A percentile compares a stretch with the other conserved stretches of the same genome.
Conservation (phyloP, 2,329 filamentous ascomycete species). For the Sarocladium brachiariae region DNA sequence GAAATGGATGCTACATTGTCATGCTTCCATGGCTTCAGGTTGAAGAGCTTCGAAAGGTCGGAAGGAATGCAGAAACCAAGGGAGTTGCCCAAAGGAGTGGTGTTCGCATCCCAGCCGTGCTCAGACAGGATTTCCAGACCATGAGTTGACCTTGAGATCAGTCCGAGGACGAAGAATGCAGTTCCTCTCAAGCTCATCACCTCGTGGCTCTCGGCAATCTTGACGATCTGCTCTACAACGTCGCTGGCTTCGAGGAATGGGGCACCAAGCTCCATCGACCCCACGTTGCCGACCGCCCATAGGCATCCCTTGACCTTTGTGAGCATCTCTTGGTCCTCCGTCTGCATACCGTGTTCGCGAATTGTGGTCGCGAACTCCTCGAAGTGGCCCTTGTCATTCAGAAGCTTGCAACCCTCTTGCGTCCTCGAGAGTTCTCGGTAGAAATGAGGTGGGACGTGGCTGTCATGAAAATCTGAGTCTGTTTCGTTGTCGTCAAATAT, state of each 20-base stretch:
- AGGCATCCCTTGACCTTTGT: constrained; percentile 94
- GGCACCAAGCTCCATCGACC: constrained; percentile 94
- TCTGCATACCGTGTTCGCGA: constrained; percentile 76
- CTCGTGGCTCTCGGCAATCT: constrained; percentile 80
- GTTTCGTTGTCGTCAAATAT: constrained; percentile 52
- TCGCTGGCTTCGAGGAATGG: constrained; percentile 88
- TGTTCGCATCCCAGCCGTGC: constrained; percentile 87
- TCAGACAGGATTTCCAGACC: constrained; percentile 87
- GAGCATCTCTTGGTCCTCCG: constrained; percentile 76
- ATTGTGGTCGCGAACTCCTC: constrained; percentile 88
- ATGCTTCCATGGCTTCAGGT: constrained; percentile 55
- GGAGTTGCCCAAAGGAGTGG: constrained; percentile 73
- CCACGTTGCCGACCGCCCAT: constrained; percentile 97
- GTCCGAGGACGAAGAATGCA: constrained; percentile 88
- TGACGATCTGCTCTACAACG: constrained; percentile 78
- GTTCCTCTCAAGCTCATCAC: constrained; percentile 92
- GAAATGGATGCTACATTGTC: constrained; percentile 39
- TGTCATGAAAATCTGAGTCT: constrained; percentile 53
- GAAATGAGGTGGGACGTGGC: constrained; percentile 87
- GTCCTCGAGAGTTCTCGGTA: constrained; percentile 93
- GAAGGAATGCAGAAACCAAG: constrained; percentile 82
- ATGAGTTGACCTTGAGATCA: constrained; percentile 87
- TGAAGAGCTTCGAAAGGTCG: constrained; percentile 71
- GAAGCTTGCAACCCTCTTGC: constrained; percentile 79
- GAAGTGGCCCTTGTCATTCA: constrained; percentile 93